phyloP scores from a whole-genome alignment of 768 basidiomycete genomes.

The Russula dissimulans region DNA sequence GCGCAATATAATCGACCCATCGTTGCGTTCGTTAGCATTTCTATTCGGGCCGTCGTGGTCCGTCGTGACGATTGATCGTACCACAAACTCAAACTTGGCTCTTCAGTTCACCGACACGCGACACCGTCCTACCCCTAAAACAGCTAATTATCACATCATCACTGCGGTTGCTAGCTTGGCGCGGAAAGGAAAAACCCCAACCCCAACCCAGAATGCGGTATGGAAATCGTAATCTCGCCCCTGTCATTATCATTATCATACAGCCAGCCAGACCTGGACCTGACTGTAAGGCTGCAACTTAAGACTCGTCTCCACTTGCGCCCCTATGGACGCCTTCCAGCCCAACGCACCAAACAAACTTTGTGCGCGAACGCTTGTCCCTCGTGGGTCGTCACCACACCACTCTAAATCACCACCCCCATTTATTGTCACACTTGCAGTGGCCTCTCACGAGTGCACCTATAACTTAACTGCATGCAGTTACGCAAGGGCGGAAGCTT shows the following conservation, averaged over 20 bases:
- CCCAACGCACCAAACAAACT: neutral
- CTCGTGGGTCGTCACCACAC: neutral
- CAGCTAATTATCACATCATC: neutral
- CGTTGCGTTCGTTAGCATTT: neutral
- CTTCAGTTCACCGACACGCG: no score
- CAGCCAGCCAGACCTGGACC: neutral
- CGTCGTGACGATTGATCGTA: neutral
- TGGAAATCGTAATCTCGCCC: neutral
- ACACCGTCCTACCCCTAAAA: neutral
- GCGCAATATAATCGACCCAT: neutral
- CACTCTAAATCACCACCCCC: neutral
- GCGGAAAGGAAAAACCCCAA: neutral
- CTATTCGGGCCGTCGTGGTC: neutral
- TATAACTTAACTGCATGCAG: slow-evolving; percentile 1
- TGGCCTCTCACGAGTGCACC: neutral
- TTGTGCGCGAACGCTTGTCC: neutral
- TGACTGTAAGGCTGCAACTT: neutral
- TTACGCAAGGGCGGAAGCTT: neutral
- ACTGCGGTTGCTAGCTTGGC: neutral
- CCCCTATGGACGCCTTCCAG: neutral
- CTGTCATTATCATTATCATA: neutral
- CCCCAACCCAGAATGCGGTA: neutral
- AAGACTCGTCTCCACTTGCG: neutral
- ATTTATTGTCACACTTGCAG: neutral
- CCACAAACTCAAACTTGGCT: neutral